phyloP scores from a whole-genome alignment of 352 stramenopile species.

The Globisporangium spiculum region DNA sequence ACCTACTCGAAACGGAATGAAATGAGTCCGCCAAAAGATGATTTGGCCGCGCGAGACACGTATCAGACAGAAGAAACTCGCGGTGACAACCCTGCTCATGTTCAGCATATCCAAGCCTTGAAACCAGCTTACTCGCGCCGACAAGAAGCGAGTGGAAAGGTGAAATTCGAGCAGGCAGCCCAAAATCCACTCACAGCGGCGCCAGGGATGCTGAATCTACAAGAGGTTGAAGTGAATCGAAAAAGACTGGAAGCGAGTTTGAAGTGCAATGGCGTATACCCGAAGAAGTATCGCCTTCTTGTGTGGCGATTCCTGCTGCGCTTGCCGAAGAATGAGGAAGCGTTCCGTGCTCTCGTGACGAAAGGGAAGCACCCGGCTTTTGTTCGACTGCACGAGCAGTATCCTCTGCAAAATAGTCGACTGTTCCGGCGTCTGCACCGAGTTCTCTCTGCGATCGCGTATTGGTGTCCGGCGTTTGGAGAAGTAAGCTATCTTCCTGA shows the following conservation, averaged over 20 bases:
- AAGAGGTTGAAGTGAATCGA: constrained; percentile 59
- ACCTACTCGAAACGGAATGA: constrained; percentile 23
- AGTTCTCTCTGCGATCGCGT: constrained; percentile 82
- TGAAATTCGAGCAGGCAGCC: neutral
- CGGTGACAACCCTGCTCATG: neutral
- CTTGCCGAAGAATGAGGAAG: constrained; percentile 80
- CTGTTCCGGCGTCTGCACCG: constrained; percentile 76
- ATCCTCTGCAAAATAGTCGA: constrained; percentile 73
- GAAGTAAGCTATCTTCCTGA: constrained; percentile 81
- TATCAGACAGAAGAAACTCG: neutral
- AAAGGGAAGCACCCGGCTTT: constrained; percentile 81
- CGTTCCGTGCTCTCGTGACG: constrained; percentile 65
- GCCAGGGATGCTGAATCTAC: constrained; percentile 4
- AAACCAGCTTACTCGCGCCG: neutral
- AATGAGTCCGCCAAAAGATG: neutral
- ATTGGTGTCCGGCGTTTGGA: constrained; percentile 90
- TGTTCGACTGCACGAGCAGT: constrained; percentile 63
- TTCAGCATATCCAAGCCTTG: neutral
- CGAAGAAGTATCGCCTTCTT: constrained; percentile 77
- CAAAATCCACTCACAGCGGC: constrained; percentile 9
- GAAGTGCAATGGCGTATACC: constrained; percentile 70
- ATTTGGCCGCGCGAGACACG: neutral
- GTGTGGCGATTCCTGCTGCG: constrained; percentile 83
- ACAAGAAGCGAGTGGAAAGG: neutral
- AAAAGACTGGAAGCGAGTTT: constrained; percentile 64